Percentiles rank a stretch among this genome's conserved stretches.
These are phyloP conservation scores for Cutaneotrichosporon mucoides DNA, from an alignment of 1,284 basidiomycete species.

Conservation along the genomic window DNA sequence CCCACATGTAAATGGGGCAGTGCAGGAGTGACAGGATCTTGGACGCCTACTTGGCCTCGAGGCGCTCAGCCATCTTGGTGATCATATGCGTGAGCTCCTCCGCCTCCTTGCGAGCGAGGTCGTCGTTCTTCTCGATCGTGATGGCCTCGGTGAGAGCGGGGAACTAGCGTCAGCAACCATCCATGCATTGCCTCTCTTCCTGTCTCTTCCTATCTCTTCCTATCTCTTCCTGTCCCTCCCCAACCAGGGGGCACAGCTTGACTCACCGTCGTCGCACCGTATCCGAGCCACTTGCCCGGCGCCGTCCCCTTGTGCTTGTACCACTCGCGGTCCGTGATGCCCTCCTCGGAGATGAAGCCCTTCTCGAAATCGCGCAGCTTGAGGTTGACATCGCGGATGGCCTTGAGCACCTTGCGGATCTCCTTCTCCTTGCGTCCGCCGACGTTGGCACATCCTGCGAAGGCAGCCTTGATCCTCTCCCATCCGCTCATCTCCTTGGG, in stretches of 20 bases:
- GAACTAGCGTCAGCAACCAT: constrained; percentile 49
- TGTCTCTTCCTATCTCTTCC: no score
- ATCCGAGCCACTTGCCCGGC: constrained; percentile 84
- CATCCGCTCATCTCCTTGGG: constrained; percentile 8
- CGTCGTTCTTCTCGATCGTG: constrained; percentile 62
- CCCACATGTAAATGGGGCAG: no score
- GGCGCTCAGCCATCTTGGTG: constrained; percentile 54
- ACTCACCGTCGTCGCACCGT: constrained; percentile 58
- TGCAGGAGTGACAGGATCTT: no score
- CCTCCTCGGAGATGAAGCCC: constrained; percentile 75
- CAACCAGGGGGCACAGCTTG: no score
- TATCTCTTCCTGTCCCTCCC: no score
- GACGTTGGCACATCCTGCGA: no score
- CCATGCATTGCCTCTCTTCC: no score
- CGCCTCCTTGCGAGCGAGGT: constrained; percentile 63
- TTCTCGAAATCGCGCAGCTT: constrained; percentile 72
- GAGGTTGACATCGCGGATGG: constrained; percentile 64
- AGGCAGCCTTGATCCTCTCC: no score
- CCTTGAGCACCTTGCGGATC: constrained; percentile 53
- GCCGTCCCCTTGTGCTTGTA: constrained; percentile 80
- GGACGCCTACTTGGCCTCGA: constrained; percentile 22
- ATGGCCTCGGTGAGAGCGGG: constrained; percentile 79
- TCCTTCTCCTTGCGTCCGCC: constrained; percentile 17
- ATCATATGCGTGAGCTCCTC: constrained; percentile 60
- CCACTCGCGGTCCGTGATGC: constrained; percentile 76